Percentiles rank a stretch among this genome's conserved stretches.
These are phyloP conservation scores for Kondoa subrosea DNA, from an alignment of 768 basidiomycete genomes.

Conservation along the genomic window DNA sequence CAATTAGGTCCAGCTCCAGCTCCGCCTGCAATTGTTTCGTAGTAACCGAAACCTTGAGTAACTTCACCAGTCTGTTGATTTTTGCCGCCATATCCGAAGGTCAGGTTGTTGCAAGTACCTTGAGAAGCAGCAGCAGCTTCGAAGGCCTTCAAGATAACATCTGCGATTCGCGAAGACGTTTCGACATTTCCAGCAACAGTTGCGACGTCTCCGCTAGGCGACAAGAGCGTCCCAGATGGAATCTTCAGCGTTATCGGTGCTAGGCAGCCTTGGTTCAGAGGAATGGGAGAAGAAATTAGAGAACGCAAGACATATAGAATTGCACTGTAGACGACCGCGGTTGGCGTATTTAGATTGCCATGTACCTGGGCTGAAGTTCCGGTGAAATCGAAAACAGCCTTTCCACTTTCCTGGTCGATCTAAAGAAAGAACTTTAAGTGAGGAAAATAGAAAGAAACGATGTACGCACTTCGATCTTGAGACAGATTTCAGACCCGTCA, in stretches of 20 bases:
- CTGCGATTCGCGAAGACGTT: constrained; percentile 82
- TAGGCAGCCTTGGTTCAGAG: constrained; percentile 83
- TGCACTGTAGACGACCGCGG: constrained; percentile 22
- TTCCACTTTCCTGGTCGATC: constrained; percentile 56
- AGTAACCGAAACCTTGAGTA: constrained; percentile 18
- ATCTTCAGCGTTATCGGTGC: constrained; percentile 49
- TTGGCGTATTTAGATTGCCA: constrained; percentile 15
- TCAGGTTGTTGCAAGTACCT: constrained; percentile 72
- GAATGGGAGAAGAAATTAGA: constrained; percentile 67
- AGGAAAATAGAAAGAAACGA: no score
- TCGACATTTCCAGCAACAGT: constrained; percentile 86
- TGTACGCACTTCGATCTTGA: no score
- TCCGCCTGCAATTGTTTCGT: constrained; percentile 79
- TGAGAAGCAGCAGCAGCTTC: constrained; percentile 80
- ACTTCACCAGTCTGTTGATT: constrained; percentile 39
- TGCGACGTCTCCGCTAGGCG: constrained; percentile 69
- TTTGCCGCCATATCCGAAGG: constrained; percentile 79
- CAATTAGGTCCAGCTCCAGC: constrained; percentile 75
- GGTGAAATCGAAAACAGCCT: constrained; percentile 64
- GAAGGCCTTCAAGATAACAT: constrained; percentile 84
- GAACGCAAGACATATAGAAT: constrained; percentile 30
- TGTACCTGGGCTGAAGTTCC: constrained; percentile 29
- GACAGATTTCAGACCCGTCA: constrained; percentile 32
- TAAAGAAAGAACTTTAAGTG: no score
- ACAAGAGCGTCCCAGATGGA: constrained; percentile 58